phyloP scores from a whole-genome alignment of 805 yeast species.

The Kurtzmaniella cleridarum region DNA sequence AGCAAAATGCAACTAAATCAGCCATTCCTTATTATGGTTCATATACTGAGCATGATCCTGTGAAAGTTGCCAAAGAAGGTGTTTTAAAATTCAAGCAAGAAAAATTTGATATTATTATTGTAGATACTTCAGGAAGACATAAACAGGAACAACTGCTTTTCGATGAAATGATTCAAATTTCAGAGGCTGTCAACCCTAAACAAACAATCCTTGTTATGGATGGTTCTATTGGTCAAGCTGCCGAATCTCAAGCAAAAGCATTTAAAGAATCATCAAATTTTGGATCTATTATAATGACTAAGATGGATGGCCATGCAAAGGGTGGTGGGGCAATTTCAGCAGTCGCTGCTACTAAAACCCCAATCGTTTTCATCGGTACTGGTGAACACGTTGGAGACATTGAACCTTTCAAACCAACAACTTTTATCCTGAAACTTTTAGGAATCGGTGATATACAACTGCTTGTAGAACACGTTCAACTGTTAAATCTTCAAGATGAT shows the following conservation, averaged over 20 bases:
- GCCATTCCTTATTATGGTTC: slow-evolving; percentile 93
- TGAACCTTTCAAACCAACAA: slow-evolving; percentile 84
- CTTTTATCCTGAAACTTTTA: slow-evolving; percentile 83
- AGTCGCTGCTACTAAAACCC: slow-evolving; percentile 94
- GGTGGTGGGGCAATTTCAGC: slow-evolving; percentile 99
- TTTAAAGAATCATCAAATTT: slow-evolving; percentile 90
- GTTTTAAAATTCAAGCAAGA: slow-evolving; percentile 87
- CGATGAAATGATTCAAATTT: slow-evolving; percentile 91
- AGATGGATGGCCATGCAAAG: slow-evolving; percentile 98
- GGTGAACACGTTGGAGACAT: slow-evolving; percentile 95
- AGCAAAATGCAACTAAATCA: slow-evolving; percentile 95
- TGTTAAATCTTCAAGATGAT: slow-evolving; percentile 60
- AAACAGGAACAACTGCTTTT: slow-evolving; percentile 89
- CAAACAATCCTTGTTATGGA: slow-evolving; percentile 97
- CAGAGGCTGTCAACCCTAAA: slow-evolving; percentile 82
- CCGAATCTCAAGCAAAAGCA: slow-evolving; percentile 90
- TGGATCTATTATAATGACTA: slow-evolving; percentile 91
- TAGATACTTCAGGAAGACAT: slow-evolving; percentile 97
- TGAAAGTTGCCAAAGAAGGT: slow-evolving; percentile 85
- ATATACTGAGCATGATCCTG: slow-evolving; percentile 94
- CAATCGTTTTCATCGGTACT: slow-evolving; percentile 93
- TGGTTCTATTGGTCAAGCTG: slow-evolving; percentile 98
- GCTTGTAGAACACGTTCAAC: slow-evolving; percentile 87
- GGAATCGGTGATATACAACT: slow-evolving; percentile 97
- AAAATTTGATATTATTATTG: slow-evolving; percentile 87